These are phyloP conservation scores for Amaranthus hypochondriacus DNA, from an alignment of 148 eudicot species.

Conservation along the genomic window DNA sequence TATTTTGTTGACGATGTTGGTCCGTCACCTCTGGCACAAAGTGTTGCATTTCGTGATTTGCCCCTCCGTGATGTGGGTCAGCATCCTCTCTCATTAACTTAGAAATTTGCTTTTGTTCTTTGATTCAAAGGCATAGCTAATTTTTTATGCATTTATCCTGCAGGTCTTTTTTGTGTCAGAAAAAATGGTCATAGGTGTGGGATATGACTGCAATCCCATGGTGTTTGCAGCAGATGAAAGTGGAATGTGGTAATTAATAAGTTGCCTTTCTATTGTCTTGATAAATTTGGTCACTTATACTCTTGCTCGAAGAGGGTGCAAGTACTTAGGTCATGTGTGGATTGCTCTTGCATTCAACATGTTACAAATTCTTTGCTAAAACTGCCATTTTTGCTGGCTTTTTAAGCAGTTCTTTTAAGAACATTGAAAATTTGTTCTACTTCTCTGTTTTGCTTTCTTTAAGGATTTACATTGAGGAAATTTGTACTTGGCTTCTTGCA, in stretches of 20 bases:
- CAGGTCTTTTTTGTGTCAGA: constrained; percentile 92
- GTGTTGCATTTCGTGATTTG: constrained; percentile 88
- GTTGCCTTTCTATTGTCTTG: constrained; percentile 4
- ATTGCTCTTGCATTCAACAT: neutral
- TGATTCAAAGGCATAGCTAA: constrained; percentile 11
- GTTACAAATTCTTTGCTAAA: neutral
- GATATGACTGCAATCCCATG: constrained; percentile 94
- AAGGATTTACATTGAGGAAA: neutral
- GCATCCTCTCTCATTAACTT: constrained; percentile 68
- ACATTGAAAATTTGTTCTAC: neutral
- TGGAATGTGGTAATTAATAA: constrained; percentile 62
- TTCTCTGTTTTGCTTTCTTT: neutral
- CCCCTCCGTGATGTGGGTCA: constrained; percentile 99
- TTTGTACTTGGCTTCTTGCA: constrained; percentile 24
- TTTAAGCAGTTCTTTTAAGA: neutral
- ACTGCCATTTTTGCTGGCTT: neutral
- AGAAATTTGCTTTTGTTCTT: constrained; percentile 4
- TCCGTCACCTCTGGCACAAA: constrained; percentile 95
- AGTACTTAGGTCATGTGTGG: neutral
- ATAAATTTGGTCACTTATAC: neutral
- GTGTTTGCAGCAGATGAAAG: constrained; percentile 83
- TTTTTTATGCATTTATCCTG: constrained; percentile 19
- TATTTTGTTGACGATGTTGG: constrained; percentile 98
- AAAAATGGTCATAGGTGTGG: constrained; percentile 88
- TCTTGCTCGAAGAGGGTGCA: neutral